These are phyloP conservation scores for Evernia prunastri DNA, from an alignment of 495 filamentous ascomycete genomes.

Conservation along the genomic window DNA sequence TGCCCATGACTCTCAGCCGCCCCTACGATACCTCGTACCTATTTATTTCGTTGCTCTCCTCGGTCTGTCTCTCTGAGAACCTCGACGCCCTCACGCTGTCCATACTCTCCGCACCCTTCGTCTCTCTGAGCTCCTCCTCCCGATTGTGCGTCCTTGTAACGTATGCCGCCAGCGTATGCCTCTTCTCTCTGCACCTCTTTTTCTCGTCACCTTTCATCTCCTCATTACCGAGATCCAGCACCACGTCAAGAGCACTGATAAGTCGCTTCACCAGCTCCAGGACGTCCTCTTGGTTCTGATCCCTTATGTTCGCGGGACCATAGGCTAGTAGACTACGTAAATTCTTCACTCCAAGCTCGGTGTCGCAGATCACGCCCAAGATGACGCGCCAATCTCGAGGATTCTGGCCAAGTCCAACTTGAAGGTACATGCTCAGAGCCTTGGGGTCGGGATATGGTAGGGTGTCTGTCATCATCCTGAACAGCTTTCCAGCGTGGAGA, in stretches of 20 bases:
- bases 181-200: constrained; percentile 14
- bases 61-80: too few relatives aligned
- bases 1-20: neutral
- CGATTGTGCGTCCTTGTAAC: constrained; percentile 8
- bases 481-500: constrained; percentile 47
- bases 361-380: constrained; percentile 12
- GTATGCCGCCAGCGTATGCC: constrained; percentile 13
- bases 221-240: constrained; percentile 20
- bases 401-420: constrained; percentile 26
- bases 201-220: constrained; percentile 12
- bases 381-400: constrained; percentile 21
- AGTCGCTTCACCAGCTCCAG: constrained; percentile 16
- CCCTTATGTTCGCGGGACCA: constrained; percentile 22
- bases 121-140: neutral
- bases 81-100: neutral
- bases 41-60: neutral
- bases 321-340: constrained; percentile 21
- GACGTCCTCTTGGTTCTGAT: constrained; percentile 11
- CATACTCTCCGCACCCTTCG: neutral
- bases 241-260: constrained; percentile 19
- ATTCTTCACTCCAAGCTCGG: constrained; percentile 14
- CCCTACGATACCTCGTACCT: neutral
- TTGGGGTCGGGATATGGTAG: constrained; percentile 39
- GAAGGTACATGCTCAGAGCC: constrained; percentile 34
- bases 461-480: constrained; percentile 48